These are phyloP conservation scores for Allomyces macrogynus DNA, from an alignment of 192 early-diverging fungal genomes.

Conservation along the genomic window DNA sequence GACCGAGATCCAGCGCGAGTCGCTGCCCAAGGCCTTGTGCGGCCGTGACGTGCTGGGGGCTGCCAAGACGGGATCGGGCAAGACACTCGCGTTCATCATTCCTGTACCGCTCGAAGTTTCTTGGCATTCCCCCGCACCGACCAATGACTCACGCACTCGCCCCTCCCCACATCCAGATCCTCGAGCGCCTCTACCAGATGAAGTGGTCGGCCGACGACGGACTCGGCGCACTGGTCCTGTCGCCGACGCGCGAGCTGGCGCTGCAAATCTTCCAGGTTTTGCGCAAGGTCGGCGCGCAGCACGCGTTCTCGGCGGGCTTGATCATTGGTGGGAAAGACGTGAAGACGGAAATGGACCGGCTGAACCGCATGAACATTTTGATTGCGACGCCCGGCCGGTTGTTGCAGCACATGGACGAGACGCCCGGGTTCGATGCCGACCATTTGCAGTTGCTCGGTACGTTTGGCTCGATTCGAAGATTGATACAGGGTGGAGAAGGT, in stretches of 20 bases:
- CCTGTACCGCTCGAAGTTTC: too few relatives aligned
- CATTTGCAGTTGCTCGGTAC: slow-evolving; percentile 48
- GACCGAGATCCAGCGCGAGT: slow-evolving; percentile 82
- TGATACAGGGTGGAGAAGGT: too few relatives aligned
- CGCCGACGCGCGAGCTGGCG: slow-evolving; percentile 58
- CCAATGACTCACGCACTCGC: background rate
- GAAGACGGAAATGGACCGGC: slow-evolving; percentile 47
- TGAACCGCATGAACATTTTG: slow-evolving; percentile 61
- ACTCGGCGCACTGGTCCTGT: slow-evolving; percentile 58
- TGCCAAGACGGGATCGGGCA: slow-evolving; percentile 70
- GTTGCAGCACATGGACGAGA: slow-evolving; percentile 78
- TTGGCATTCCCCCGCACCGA: background rate
- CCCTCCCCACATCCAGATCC: slow-evolving; percentile 21
- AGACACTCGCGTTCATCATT: slow-evolving; percentile 59
- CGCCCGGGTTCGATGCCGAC: slow-evolving; percentile 73
- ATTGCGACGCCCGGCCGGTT: slow-evolving; percentile 63
- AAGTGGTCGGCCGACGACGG: slow-evolving; percentile 71
- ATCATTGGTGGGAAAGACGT: slow-evolving; percentile 90
- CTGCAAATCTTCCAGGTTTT: slow-evolving; percentile 85
- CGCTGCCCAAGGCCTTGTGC: slow-evolving; percentile 44
- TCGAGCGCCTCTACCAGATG: slow-evolving; percentile 62
- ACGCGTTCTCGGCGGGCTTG: slow-evolving; percentile 76
- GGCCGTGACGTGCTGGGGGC: slow-evolving; percentile 61
- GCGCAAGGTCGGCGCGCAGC: slow-evolving; percentile 44
- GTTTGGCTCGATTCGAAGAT: background rate